Percentiles rank a stretch among this genome's conserved stretches.
Evolutionary conservation across 257 asterid species (phyloP).

Genomic region (Solanum megistacrolobum): DNA sequence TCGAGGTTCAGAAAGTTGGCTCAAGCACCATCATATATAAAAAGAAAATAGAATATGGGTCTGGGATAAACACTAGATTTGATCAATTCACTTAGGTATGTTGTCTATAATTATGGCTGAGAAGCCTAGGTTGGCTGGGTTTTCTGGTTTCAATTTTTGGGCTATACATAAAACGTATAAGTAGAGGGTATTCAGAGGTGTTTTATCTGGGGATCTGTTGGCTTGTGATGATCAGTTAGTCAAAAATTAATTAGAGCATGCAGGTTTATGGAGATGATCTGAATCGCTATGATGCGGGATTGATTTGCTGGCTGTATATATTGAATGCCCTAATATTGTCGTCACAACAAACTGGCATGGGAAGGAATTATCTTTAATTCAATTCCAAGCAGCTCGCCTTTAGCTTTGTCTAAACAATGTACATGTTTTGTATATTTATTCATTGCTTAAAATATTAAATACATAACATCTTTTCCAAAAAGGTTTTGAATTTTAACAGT

Average conservation of each 20-base stretch:
- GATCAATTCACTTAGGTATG: background rate
- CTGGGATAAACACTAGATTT: background rate
- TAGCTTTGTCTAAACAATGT: background rate
- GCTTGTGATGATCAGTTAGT: background rate
- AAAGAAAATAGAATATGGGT: background rate
- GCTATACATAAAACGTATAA: background rate
- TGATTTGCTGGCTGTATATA: background rate
- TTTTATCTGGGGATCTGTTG: background rate
- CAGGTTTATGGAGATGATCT: background rate
- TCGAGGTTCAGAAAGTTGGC: background rate
- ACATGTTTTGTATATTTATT: background rate
- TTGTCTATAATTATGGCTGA: background rate
- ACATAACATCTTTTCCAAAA: background rate
- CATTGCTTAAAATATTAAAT: background rate
- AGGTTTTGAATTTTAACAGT: background rate
- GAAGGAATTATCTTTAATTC: background rate
- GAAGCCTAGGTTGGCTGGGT: background rate
- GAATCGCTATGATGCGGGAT: background rate
- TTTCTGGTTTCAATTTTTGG: background rate
- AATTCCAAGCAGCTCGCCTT: background rate
- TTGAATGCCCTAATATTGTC: background rate
- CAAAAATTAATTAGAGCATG: background rate
- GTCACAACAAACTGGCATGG: background rate
- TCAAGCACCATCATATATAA: background rate
- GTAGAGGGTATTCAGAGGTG: background rate